Conservation (phyloP, 2,329 filamentous ascomycete species). For the Emmonsia crescens region DNA sequence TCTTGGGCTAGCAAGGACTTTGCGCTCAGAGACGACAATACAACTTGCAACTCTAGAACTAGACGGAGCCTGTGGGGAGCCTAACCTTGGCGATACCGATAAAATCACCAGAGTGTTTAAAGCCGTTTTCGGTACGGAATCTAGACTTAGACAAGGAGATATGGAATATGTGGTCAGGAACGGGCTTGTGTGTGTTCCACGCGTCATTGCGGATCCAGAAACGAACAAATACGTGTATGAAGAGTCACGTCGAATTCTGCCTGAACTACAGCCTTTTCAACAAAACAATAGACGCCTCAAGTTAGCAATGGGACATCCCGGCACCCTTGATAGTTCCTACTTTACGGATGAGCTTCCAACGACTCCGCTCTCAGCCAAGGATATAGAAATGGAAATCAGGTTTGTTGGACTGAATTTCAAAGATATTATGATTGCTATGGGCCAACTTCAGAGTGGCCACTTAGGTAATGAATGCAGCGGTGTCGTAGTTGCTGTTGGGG, state of each 20-base stretch:
- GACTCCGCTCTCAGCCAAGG: constrained; percentile 5
- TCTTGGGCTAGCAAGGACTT: background rate
- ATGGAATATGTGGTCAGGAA: constrained; percentile 6
- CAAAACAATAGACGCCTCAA: constrained; percentile 6
- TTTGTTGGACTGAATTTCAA: constrained; percentile 17
- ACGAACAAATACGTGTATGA: constrained; percentile 5
- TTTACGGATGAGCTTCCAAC: constrained; percentile 8
- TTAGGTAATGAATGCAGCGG: constrained; percentile 11
- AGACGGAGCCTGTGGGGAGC: background rate
- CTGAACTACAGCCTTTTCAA: constrained; percentile 4
- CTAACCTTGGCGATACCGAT: background rate
- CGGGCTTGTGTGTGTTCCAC: constrained; percentile 5
- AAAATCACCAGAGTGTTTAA: constrained; percentile 6
- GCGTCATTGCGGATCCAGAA: constrained; percentile 2
- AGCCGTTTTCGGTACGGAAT: background rate
- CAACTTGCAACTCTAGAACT: background rate
- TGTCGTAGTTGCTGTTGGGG: constrained; percentile 8
- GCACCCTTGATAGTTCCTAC: constrained; percentile 10
- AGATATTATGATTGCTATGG: constrained; percentile 12
- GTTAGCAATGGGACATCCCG: constrained; percentile 4
- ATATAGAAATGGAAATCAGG: constrained; percentile 18
- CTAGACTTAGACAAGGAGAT: background rate
- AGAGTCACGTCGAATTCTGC: constrained; percentile 1
- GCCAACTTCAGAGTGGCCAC: constrained; percentile 6
- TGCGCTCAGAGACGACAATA: background rate